Percentiles rank a stretch among this genome's conserved stretches.
Conservation (phyloP, 805 yeast genomes). For the Wickerhamomyces sydowiorum region DNA sequence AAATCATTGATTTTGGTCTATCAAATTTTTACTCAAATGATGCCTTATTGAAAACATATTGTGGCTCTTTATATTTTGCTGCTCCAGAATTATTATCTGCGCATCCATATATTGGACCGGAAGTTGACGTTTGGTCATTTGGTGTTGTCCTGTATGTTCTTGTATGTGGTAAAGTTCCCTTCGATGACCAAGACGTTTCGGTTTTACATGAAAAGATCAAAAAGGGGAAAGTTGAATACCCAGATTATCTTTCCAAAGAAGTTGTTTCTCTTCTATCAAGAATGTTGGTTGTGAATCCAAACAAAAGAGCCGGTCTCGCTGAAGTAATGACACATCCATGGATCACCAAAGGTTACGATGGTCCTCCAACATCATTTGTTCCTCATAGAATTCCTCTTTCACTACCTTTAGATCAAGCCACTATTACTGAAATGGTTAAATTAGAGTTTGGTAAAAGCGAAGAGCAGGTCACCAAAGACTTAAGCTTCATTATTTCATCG, state of each 20-base stretch:
- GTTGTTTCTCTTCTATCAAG: constrained; percentile 75
- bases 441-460: constrained; percentile 71
- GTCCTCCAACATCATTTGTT: constrained; percentile 60
- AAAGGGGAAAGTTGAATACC: constrained; percentile 88
- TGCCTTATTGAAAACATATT: constrained; percentile 78
- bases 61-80: constrained; percentile 97
- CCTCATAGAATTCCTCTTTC: constrained; percentile 75
- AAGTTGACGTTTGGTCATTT: constrained; percentile 97
- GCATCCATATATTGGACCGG: constrained; percentile 91
- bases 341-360: constrained; percentile 87
- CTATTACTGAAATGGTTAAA: constrained; percentile 68
- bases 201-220: constrained; percentile 92
- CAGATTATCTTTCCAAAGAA: constrained; percentile 70
- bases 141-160: constrained; percentile 94
- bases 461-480: constrained; percentile 47
- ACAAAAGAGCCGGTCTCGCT: constrained; percentile 66
- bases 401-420: constrained; percentile 59
- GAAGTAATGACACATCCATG: constrained; percentile 89
- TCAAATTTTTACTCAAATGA: constrained; percentile 77
- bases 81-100: constrained; percentile 96
- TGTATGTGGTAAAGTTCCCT: constrained; percentile 97
- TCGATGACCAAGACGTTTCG: constrained; percentile 91
- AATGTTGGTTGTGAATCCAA: constrained; percentile 90
- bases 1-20: constrained; percentile 93
- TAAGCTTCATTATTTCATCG: constrained; percentile 54